phyloP scores from a whole-genome alignment of 148 eudicot genomes.

The Rhododendron henanense region DNA sequence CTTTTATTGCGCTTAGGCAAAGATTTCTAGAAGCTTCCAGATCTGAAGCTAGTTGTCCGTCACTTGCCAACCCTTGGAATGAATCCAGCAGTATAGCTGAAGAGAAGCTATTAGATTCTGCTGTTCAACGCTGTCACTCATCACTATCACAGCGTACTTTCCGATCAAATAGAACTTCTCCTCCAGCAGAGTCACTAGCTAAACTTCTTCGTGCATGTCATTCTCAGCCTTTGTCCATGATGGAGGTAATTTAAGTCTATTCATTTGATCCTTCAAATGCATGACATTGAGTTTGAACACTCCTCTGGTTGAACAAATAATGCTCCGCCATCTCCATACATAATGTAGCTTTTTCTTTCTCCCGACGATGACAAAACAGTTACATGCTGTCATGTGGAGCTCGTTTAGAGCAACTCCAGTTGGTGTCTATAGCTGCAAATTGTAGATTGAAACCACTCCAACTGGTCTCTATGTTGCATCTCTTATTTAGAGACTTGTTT shows the following conservation, averaged over 20 bases:
- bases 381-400: not conserved
- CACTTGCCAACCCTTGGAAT: constrained; percentile 27
- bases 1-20: constrained; percentile 45
- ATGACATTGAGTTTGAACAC: not conserved
- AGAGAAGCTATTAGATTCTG: constrained; percentile 48
- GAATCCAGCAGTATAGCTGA: constrained; percentile 28
- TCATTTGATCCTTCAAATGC: not conserved
- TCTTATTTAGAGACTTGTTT: not conserved
- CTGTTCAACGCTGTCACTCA: constrained; percentile 80
- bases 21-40: constrained; percentile 50
- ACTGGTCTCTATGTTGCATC: not conserved
- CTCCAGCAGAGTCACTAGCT: constrained; percentile 27
- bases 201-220: constrained; percentile 53
- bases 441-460: not conserved
- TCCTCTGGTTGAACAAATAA: not conserved
- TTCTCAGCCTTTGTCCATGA: constrained; percentile 85
- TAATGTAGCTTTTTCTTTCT: not conserved
- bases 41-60: constrained; percentile 29
- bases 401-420: not conserved
- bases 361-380: not conserved
- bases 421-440: not conserved
- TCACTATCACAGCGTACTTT: constrained; percentile 59
- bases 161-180: constrained; percentile 41
- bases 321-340: not conserved
- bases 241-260: constrained; percentile 17